Conservation (phyloP, 306 rosid genomes). For the Quercus glauca region DNA sequence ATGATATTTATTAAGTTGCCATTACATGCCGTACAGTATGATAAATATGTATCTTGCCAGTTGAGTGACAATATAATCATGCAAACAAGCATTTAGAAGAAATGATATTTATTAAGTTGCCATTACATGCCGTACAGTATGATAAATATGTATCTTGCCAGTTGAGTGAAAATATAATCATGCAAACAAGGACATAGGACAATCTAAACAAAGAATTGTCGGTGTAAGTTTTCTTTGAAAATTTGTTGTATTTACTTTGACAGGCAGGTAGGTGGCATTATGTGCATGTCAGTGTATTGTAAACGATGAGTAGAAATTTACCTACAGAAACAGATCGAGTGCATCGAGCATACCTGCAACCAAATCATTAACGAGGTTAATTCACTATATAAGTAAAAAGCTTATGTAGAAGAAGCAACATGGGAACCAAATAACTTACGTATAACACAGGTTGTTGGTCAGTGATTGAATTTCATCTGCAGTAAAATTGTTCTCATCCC, state of each 20-base stretch:
- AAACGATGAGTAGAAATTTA: slow-evolving; percentile 13
- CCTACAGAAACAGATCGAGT: slow-evolving; percentile 71
- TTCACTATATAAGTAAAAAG: slow-evolving; percentile 11
- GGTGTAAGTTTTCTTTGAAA: no score
- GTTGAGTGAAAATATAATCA: no score
- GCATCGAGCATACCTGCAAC: slow-evolving; percentile 60
- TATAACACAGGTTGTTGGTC: slow-evolving; percentile 76
- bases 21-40: no score
- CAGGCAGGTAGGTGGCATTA: not conserved
- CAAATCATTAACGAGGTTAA: slow-evolving; percentile 15
- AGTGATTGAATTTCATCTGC: slow-evolving; percentile 78
- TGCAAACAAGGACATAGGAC: no score
- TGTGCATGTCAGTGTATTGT: not conserved
- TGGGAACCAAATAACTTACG: slow-evolving; percentile 36
- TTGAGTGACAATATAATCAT: no score
- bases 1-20: no score
- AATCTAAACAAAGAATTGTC: no score
- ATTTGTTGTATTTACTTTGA: not conserved
- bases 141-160: no score
- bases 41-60: no score
- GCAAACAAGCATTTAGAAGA: slow-evolving; percentile 27
- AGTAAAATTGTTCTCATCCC: slow-evolving; percentile 79
- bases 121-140: no score
- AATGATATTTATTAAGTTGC: no score
- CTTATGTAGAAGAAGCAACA: not conserved